phyloP scores from a whole-genome alignment of 2,329 filamentous ascomycete genomes.

The Diaporthe sp. region DNA sequence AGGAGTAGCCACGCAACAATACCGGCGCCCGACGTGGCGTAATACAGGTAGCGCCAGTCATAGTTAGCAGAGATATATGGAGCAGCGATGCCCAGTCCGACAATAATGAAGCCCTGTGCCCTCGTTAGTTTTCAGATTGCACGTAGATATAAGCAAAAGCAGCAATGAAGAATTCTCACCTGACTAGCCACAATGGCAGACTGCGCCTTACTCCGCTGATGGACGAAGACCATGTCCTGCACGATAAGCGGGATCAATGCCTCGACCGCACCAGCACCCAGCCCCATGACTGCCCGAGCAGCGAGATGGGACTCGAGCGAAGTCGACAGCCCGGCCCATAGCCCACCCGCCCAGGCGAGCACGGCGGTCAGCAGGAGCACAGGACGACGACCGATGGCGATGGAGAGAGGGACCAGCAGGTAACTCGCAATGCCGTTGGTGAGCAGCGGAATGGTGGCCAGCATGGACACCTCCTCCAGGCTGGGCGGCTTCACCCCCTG shows the following conservation, averaged over 20 bases:
- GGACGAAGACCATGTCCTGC: constrained; percentile 52
- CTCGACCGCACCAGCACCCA: constrained; percentile 49
- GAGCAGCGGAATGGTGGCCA: constrained; percentile 48
- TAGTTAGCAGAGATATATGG: constrained; percentile 45
- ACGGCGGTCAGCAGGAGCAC: constrained; percentile 47
- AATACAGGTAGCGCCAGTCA: constrained; percentile 50
- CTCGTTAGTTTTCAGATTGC: not conserved
- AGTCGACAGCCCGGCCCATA: constrained; percentile 48
- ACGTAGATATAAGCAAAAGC: not conserved
- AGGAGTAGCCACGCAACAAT: constrained; percentile 47
- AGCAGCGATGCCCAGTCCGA: constrained; percentile 42
- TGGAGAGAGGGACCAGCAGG: constrained; percentile 51
- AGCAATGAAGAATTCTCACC: constrained; percentile 9
- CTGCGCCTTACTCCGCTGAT: constrained; percentile 49
- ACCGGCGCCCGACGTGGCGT: constrained; percentile 44
- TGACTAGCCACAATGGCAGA: constrained; percentile 43
- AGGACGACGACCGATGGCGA: constrained; percentile 48
- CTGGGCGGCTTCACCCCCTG: constrained; percentile 43
- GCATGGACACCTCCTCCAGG: constrained; percentile 43
- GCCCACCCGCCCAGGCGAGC: constrained; percentile 47
- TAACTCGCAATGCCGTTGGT: constrained; percentile 49
- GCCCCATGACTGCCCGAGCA: constrained; percentile 47
- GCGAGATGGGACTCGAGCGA: constrained; percentile 45
- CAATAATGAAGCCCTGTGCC: constrained; percentile 43
- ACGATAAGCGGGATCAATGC: constrained; percentile 50